Conservation (phyloP, 2,329 filamentous ascomycete genomes). For the Cladosporium cucumerinum region DNA sequence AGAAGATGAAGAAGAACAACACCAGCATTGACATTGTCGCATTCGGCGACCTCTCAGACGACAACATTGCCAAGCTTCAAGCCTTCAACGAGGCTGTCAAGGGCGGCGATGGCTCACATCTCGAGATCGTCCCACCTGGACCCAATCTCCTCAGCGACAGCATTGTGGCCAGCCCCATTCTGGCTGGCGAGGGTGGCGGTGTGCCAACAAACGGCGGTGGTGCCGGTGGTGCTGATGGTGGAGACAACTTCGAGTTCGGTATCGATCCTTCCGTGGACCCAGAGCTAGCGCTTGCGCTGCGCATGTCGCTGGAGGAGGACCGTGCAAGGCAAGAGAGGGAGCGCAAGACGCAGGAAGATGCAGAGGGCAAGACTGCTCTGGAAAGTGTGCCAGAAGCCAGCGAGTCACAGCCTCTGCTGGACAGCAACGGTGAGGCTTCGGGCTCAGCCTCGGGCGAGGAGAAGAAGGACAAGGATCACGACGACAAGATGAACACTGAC, state of each 20-base stretch:
- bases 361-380: constrained; percentile 70
- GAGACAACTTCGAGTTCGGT: constrained; percentile 76
- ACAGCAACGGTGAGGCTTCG: constrained; percentile 27
- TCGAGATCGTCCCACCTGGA: constrained; percentile 86
- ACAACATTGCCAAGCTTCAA: constrained; percentile 83
- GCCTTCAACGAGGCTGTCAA: constrained; percentile 94
- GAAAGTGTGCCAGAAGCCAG: constrained; percentile 72
- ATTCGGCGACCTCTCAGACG: constrained; percentile 89
- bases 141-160: constrained; percentile 90
- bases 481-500: constrained; percentile 23
- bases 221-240: constrained; percentile 53
- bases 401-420: constrained; percentile 56
- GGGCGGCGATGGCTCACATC: constrained; percentile 82
- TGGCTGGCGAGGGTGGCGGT: constrained; percentile 73
- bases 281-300: constrained; percentile 86
- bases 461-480: constrained; percentile 19
- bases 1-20: constrained; percentile 98
- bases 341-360: constrained; percentile 65
- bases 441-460: constrained; percentile 19
- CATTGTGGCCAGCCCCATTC: constrained; percentile 82
- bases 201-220: constrained; percentile 34
- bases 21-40: constrained; percentile 91
- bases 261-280: constrained; percentile 90
- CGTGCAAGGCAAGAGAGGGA: constrained; percentile 88
- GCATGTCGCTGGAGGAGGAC: constrained; percentile 98